Conservation (phyloP, 176 grass and related monocot genomes). For the Eremochloa ophiuroides region DNA sequence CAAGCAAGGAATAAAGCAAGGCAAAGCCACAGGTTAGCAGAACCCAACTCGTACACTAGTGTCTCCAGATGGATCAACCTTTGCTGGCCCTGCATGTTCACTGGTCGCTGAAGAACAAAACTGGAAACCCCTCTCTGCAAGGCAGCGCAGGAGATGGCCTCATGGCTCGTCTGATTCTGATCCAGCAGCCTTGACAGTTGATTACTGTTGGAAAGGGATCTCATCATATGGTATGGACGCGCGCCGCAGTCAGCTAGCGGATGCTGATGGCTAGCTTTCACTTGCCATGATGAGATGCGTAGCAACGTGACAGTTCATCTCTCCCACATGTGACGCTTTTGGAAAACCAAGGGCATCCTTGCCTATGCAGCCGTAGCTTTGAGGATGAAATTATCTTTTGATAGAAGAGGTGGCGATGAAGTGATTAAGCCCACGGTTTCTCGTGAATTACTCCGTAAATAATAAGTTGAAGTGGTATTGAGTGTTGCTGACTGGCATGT, state of each 20-base stretch:
- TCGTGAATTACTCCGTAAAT: neutral
- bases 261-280: slow-evolving; percentile 35
- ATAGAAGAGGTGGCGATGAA: neutral
- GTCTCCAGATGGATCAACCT: slow-evolving; percentile 9
- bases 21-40: neutral
- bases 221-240: slow-evolving; percentile 27
- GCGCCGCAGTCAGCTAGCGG: neutral
- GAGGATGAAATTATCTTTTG: neutral
- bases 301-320: slow-evolving; percentile 11
- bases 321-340: slow-evolving; percentile 34
- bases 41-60: slow-evolving; percentile 13
- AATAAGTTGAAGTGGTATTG: neutral
- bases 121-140: slow-evolving; percentile 17
- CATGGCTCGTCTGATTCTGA: neutral
- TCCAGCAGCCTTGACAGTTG: slow-evolving; percentile 34
- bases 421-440: neutral
- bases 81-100: slow-evolving; percentile 9
- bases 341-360: slow-evolving; percentile 5
- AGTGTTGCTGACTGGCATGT: slow-evolving; percentile 2
- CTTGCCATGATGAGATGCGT: slow-evolving; percentile 43
- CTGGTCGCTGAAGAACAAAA: neutral
- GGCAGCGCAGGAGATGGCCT: slow-evolving; percentile 7
- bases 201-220: slow-evolving; percentile 26
- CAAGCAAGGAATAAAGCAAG: slow-evolving; percentile 60
- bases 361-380: neutral